Conservation (phyloP, 345 rosid genomes). For the Ailanthus altissimus region DNA sequence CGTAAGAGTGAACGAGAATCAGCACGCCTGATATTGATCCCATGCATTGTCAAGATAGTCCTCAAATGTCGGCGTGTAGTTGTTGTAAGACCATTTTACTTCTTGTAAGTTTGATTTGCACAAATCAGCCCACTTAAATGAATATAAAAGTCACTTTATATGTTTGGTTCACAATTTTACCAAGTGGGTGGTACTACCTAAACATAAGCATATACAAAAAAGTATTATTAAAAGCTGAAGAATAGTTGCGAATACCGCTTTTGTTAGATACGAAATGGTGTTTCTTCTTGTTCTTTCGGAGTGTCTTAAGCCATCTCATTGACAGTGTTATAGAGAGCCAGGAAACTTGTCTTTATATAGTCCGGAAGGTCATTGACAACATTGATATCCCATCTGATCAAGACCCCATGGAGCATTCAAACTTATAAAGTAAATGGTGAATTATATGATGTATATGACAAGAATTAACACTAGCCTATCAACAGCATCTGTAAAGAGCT, state of each 20-base stretch:
- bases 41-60: conserved; percentile 48
- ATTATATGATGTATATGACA: background rate
- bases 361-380: conserved; percentile 36
- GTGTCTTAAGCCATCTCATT: conserved; percentile 49
- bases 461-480: conserved; percentile 25
- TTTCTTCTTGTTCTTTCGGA: conserved; percentile 35
- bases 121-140: conserved; percentile 47
- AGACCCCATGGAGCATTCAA: background rate
- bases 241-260: conserved; percentile 27
- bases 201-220: background rate
- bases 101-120: conserved; percentile 44
- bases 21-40: conserved; percentile 35
- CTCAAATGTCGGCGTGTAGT: conserved; percentile 32
- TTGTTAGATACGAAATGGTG: conserved; percentile 28
- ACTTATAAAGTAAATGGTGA: background rate
- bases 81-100: conserved; percentile 39
- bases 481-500: conserved; percentile 40
- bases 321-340: conserved; percentile 42
- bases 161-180: no score
- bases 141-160: background rate
- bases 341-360: conserved; percentile 42
- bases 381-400: conserved; percentile 45
- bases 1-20: conserved; percentile 33
- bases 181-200: no score
- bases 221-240: no score